These are phyloP conservation scores for Coniochaeta ligniaria DNA, from an alignment of 2,329 filamentous ascomycete genomes.

Conservation along the genomic window DNA sequence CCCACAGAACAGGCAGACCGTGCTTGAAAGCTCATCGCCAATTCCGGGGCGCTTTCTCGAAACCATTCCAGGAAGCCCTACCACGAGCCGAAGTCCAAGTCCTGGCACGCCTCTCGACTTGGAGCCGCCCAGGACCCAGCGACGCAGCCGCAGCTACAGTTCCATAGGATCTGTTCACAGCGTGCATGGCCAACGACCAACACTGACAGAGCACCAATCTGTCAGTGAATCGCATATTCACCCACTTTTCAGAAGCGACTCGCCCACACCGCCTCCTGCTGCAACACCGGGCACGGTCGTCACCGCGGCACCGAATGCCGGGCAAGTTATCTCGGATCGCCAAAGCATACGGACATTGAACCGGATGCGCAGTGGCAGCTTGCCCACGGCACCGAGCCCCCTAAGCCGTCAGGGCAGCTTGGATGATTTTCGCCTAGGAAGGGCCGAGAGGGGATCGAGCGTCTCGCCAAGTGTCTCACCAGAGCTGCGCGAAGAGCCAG, in stretches of 20 bases:
- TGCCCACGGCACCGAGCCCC: slow-evolving; percentile 38
- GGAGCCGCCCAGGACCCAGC: slow-evolving; percentile 35
- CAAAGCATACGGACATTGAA: slow-evolving; percentile 42
- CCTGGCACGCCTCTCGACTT: slow-evolving; percentile 54
- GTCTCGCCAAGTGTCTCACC: slow-evolving; percentile 12
- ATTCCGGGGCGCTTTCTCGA: slow-evolving; percentile 50
- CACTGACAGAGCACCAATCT: slow-evolving; percentile 16
- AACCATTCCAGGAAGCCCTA: slow-evolving; percentile 62
- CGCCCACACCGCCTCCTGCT: slow-evolving; percentile 57
- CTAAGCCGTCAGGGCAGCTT: slow-evolving; percentile 42
- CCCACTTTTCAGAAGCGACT: slow-evolving; percentile 69
- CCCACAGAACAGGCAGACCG: slow-evolving; percentile 50
- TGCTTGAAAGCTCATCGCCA: slow-evolving; percentile 41
- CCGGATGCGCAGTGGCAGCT: slow-evolving; percentile 49
- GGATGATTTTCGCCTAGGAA: slow-evolving; percentile 33
- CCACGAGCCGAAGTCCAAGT: slow-evolving; percentile 57
- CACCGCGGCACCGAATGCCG: slow-evolving; percentile 61
- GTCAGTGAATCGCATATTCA: slow-evolving; percentile 64
- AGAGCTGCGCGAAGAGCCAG: slow-evolving; percentile 18
- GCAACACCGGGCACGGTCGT: slow-evolving; percentile 65
- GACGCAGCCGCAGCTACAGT: slow-evolving; percentile 46
- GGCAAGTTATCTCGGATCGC: slow-evolving; percentile 52
- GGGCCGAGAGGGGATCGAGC: slow-evolving; percentile 5
- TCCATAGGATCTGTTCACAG: slow-evolving; percentile 19
- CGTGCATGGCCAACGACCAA: not conserved